A percentile compares a stretch with the other conserved stretches of the same genome.
Evolutionary conservation across 352 stramenopile genomes (phyloP).

Genomic region (Globisporangium nodosum): DNA sequence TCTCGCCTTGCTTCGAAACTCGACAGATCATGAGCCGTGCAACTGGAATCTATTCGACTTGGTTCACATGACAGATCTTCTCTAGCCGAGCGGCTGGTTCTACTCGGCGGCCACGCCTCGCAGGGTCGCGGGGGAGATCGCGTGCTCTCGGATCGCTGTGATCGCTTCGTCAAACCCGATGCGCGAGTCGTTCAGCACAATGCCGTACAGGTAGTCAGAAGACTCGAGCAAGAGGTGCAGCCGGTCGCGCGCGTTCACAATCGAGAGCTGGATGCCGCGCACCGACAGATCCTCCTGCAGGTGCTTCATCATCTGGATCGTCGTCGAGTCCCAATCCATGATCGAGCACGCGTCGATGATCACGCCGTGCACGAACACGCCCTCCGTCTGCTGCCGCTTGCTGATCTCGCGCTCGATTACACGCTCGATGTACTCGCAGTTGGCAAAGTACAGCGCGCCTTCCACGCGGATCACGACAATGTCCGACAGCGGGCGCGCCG

Average conservation of each 20-base stretch:
- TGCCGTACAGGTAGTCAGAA: slow-evolving; percentile 59
- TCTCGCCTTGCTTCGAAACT: too few relatives aligned
- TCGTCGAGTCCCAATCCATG: slow-evolving; percentile 83
- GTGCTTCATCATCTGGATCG: slow-evolving; percentile 85
- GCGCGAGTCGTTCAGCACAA: slow-evolving; percentile 49
- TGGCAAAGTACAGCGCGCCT: slow-evolving; percentile 55
- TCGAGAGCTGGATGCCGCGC: slow-evolving; percentile 62
- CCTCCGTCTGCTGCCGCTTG: slow-evolving; percentile 31
- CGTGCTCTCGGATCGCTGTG: slow-evolving; percentile 36
- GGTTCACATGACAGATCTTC: too few relatives aligned
- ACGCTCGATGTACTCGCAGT: slow-evolving; percentile 54
- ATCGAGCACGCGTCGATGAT: slow-evolving; percentile 72
- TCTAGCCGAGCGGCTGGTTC: too few relatives aligned
- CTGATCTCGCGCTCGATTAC: slow-evolving; percentile 42
- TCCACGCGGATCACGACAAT: slow-evolving; percentile 50
- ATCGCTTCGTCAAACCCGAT: slow-evolving; percentile 68
- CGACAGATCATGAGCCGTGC: too few relatives aligned
- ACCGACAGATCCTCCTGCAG: slow-evolving; percentile 50
- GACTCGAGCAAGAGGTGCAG: slow-evolving; percentile 58
- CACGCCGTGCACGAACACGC: slow-evolving; percentile 42
- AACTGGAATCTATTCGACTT: too few relatives aligned
- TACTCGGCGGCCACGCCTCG: not conserved
- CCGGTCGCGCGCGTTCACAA: slow-evolving; percentile 67
- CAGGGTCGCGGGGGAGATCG: not conserved
- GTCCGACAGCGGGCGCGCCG: slow-evolving; percentile 28